These are phyloP conservation scores for Paraconiothyrium sp. DNA, from an alignment of 2,329 filamentous ascomycete species.

Conservation along the genomic window DNA sequence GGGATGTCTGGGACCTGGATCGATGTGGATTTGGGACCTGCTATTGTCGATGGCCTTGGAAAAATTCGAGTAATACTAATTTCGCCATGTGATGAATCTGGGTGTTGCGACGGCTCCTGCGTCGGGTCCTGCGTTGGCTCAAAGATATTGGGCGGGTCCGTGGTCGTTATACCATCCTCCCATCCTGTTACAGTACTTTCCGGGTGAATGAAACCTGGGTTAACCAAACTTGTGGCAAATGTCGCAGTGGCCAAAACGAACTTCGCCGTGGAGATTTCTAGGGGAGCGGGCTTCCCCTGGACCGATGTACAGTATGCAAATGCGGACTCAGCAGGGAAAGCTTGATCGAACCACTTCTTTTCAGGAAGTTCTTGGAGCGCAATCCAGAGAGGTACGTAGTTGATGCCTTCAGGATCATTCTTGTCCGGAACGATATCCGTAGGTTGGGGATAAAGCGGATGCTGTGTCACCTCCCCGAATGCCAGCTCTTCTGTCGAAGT, in stretches of 20 bases:
- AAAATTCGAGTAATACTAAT: neutral
- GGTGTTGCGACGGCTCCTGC: neutral
- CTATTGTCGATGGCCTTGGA: slow-evolving; percentile 9
- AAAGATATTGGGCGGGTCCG: slow-evolving; percentile 1
- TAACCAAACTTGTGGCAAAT: slow-evolving; percentile 6
- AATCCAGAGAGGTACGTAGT: slow-evolving; percentile 23
- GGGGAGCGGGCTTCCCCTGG: slow-evolving; percentile 11
- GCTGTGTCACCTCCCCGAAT: slow-evolving; percentile 18
- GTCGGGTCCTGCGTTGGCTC: slow-evolving; percentile 1
- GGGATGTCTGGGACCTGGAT: neutral
- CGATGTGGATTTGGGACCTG: slow-evolving; percentile 10
- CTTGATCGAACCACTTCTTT: slow-evolving; percentile 24
- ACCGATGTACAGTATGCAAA: slow-evolving; percentile 25
- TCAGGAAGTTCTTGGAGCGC: slow-evolving; percentile 25
- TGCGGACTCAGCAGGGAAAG: slow-evolving; percentile 29
- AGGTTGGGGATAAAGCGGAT: slow-evolving; percentile 30
- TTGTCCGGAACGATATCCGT: slow-evolving; percentile 15
- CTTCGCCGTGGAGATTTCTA: slow-evolving; percentile 21
- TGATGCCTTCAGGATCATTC: slow-evolving; percentile 21
- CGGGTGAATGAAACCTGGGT: slow-evolving; percentile 12
- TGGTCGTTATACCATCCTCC: slow-evolving; percentile 2
- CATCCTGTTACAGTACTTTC: slow-evolving; percentile 9
- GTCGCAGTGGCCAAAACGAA: slow-evolving; percentile 25
- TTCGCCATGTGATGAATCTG: neutral
- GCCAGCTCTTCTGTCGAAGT: slow-evolving; percentile 22